Evolutionary conservation across 2,329 filamentous ascomycete genomes (phyloP).

Genomic region (Clonostachys rhizophaga): DNA sequence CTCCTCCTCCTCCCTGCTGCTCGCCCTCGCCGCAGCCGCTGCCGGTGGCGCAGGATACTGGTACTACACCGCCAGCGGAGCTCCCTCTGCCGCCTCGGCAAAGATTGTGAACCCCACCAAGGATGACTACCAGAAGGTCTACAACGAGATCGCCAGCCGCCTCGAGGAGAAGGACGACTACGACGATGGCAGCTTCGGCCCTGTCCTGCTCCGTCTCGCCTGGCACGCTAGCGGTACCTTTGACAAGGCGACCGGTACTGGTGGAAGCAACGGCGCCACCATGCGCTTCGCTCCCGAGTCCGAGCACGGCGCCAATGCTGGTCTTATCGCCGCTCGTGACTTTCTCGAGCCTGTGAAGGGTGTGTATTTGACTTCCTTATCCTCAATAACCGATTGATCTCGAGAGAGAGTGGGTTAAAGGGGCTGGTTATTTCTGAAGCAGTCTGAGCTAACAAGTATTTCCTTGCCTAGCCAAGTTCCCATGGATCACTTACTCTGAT

Average conservation of each 20-base stretch:
- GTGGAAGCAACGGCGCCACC: conserved; percentile 92
- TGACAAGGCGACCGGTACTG: conserved; percentile 81
- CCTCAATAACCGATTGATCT: no score
- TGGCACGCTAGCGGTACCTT: conserved; percentile 95
- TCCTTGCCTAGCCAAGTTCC: conserved; percentile 55
- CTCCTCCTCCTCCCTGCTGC: conserved; percentile 43
- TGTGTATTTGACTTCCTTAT: conserved; percentile 28
- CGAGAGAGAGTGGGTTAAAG: no score
- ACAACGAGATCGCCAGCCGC: conserved; percentile 75
- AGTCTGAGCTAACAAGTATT: conserved; percentile 3
- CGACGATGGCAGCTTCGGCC: conserved; percentile 93
- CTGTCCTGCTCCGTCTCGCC: conserved; percentile 82
- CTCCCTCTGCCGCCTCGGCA: conserved; percentile 37
- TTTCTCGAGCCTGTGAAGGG: conserved; percentile 91
- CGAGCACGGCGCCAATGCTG: conserved; percentile 90
- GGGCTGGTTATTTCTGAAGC: background rate
- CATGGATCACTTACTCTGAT: conserved; percentile 95
- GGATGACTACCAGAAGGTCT: conserved; percentile 93
- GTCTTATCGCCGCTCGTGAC: conserved; percentile 78
- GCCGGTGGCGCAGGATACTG: conserved; percentile 62
- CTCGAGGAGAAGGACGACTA: conserved; percentile 91
- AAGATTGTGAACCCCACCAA: conserved; percentile 68
- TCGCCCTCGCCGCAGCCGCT: conserved; percentile 52
- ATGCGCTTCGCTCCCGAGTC: conserved; percentile 93
- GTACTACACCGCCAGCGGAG: conserved; percentile 55